Percentiles rank a stretch among this genome's conserved stretches.
phyloP scores from a whole-genome alignment of 495 filamentous ascomycete species.

The Stereocaulon alpinum region DNA sequence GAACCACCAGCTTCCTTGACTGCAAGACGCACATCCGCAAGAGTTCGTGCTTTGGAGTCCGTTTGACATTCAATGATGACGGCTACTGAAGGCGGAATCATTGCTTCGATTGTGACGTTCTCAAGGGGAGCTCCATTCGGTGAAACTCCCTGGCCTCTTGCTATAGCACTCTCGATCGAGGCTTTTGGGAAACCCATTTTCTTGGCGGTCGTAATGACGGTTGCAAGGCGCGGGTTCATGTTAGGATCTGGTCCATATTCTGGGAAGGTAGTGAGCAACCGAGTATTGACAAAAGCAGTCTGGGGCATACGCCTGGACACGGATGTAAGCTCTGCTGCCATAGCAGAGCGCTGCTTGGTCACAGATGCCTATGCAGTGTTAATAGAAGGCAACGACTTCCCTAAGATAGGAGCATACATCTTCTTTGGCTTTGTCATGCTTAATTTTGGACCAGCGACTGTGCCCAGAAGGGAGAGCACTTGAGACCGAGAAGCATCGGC shows the following conservation, averaged over 20 bases:
- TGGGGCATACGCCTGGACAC: slow-evolving; percentile 26
- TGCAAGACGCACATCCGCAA: slow-evolving; percentile 57
- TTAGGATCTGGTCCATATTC: slow-evolving; percentile 58
- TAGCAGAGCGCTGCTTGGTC: slow-evolving; percentile 39
- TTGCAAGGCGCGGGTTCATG: slow-evolving; percentile 62
- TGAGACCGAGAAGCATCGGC: slow-evolving; percentile 22
- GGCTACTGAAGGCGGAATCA: slow-evolving; percentile 67
- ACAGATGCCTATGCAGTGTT: slow-evolving; percentile 30
- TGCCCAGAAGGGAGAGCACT: slow-evolving; percentile 53
- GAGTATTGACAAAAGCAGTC: neutral
- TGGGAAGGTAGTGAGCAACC: slow-evolving; percentile 24
- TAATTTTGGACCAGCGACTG: slow-evolving; percentile 88
- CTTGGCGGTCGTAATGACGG: slow-evolving; percentile 67
- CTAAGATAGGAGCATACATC: slow-evolving; percentile 36
- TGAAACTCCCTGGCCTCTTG: slow-evolving; percentile 75
- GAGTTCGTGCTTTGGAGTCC: slow-evolving; percentile 61
- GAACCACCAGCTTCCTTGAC: slow-evolving; percentile 61
- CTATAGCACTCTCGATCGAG: slow-evolving; percentile 71
- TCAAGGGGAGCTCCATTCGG: slow-evolving; percentile 63
- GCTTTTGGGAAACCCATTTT: slow-evolving; percentile 77
- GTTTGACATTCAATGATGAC: slow-evolving; percentile 76
- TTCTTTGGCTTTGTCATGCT: slow-evolving; percentile 79
- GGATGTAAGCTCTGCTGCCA: slow-evolving; percentile 41
- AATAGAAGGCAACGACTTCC: neutral
- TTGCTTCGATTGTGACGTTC: slow-evolving; percentile 65